Base-by-base conservation (phyloP, 176 grass and related monocot genomes). In the Canna indica region DNA sequence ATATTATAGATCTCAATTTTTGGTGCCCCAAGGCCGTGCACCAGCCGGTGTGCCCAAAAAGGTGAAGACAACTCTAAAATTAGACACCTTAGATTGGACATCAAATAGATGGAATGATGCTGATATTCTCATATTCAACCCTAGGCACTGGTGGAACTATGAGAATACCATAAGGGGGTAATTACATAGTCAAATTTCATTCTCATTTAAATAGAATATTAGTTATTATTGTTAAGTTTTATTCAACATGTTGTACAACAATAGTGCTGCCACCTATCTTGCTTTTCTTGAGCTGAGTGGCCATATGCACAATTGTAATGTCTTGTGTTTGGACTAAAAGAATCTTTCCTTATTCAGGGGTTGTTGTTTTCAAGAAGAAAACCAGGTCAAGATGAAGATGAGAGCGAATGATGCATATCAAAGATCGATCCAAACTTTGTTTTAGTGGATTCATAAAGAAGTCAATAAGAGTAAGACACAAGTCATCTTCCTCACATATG, bases 11-110 rank as follows among this genome's bases (percentile, higher is more conserved):
- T 81, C 87, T 4, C 91, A 87, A 42, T 91, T 95, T 77, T 67
- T 95, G 42, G 87, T 90, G 25, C n/a, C n/a, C n/a, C n/a, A n/a
- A n/a, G n/a, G n/a, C n/a, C n/a, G n/a, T n/a, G n/a, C n/a, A n/a
- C n/a, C n/a, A n/a, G n/a, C n/a, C n/a, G n/a, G n/a, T n/a, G n/a
- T n/a, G n/a, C n/a, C n/a, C n/a, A n/a, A n/a, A n/a, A n/a, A n/a
- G n/a, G n/a, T n/a, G n/a, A n/a, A n/a, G n/a, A n/a, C n/a, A n/a
- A n/a, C n/a, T n/a, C n/a, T n/a, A n/a, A n/a, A n/a, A n/a, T n/a
- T n/a, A n/a, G n/a, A n/a, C n/a, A n/a, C n/a, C n/a, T n/a, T 90
- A 84, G 91, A 95, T 68, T 95, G 91, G 91, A 79, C 83, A 80
- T 79, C 77, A 64, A 66, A 67, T 56, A 76, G 75, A 50, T 95